Evolutionary conservation across 2,329 filamentous ascomycete species (phyloP), one percentile per base, ranked within the genome.

Genomic region (Colletotrichum sp.): DNA sequence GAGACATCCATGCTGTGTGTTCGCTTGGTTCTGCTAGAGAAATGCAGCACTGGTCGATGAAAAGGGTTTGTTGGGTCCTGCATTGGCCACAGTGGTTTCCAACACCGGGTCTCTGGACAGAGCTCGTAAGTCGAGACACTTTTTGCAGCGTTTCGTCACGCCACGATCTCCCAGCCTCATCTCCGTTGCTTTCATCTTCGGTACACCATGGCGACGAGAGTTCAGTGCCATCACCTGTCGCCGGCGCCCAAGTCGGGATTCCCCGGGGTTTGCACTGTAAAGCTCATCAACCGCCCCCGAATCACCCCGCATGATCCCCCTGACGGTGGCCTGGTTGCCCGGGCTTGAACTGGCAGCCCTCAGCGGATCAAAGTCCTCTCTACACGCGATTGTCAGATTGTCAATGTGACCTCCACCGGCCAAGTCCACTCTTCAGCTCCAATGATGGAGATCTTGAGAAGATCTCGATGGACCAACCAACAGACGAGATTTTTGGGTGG

Each of bases 391-490:
- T 64, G 16, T 64, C 36, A 64, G 32, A 75, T 68, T 75, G 15
- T 34, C 52, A 60, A 15, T 63, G 30, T 67, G 36, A 39, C 28
- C 36, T 63, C 30, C 52, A 62, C 55, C 39, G n/a, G 24, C 28
- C 10, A 18, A 69, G 63, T 59, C 64, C 67, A 65, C 34, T 26
- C 6, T n/a, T 21, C 44, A 28, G 62, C 32, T 57, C 34, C 49
- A 63, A 34, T 75, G 72, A 75, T 28, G 32, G 15, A 68, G 63
- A 75, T 72, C 69, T 70, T 24, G 39, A 52, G 28, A 71, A 66
- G 68, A 75, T 75, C 73, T 72, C 63, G 39, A 75, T 68, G 63
- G 69, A 70, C 57, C 57, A 63, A 49, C 69, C 69, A 69, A 62
- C 72, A 75, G 15, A 34, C 21, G 32, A 63, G 26, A 2, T 30